Conservation (phyloP, 768 basidiomycete genomes). For the Boletus insuetus region DNA sequence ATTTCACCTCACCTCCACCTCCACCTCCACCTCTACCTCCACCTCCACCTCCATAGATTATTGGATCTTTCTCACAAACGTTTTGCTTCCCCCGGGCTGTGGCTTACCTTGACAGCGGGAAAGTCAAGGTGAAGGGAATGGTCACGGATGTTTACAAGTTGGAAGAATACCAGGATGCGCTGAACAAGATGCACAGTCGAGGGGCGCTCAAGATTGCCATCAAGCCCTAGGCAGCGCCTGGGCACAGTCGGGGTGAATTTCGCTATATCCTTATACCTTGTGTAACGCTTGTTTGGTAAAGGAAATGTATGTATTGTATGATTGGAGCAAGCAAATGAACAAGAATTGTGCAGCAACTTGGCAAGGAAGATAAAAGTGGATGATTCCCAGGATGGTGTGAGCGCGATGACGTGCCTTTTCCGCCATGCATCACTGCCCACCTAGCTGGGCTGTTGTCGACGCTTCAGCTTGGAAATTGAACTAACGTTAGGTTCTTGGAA, state of each 20-base stretch:
- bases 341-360: background rate
- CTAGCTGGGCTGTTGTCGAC: background rate
- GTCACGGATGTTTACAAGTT: conserved; percentile 67
- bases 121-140: conserved; percentile 80
- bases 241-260: background rate
- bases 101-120: conserved; percentile 84
- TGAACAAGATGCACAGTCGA: conserved; percentile 71
- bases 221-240: conserved; percentile 40
- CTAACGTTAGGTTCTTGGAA: too few relatives aligned
- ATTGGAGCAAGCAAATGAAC: background rate
- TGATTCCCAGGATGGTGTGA: conserved; percentile 10
- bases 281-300: background rate
- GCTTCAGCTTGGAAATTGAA: background rate
- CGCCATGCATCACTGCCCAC: too few relatives aligned
- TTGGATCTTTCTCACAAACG: conserved; percentile 87
- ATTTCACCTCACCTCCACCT: background rate
- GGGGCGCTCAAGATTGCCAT: conserved; percentile 61
- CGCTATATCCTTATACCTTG: conserved; percentile 24
- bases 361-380: too few relatives aligned
- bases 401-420: too few relatives aligned
- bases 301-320: background rate
- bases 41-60: conserved; percentile 50
- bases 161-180: conserved; percentile 65
- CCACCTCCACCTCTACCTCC: too few relatives aligned
- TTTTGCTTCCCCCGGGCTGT: conserved; percentile 90